Conservation (phyloP, 2,329 filamentous ascomycete species). For the Hirsutella rhossiliensis region DNA sequence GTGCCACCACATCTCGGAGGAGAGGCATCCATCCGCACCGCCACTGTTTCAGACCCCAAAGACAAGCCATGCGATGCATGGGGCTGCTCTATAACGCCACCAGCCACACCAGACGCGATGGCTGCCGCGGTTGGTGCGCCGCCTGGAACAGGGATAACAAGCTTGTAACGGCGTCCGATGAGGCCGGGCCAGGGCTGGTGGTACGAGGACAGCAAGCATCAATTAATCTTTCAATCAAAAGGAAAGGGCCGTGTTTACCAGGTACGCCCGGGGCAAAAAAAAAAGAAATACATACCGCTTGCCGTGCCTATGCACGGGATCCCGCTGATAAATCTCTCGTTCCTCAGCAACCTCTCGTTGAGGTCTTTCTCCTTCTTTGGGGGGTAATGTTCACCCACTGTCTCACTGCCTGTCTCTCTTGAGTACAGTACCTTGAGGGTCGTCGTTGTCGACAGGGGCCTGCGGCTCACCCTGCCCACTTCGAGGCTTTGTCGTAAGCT, state of each 20-base stretch:
- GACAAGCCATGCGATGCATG: neutral
- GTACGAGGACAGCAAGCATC: neutral
- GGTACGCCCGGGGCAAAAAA: too few species aligned
- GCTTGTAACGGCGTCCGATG: neutral
- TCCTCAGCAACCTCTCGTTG: too few species aligned
- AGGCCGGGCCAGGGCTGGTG: neutral
- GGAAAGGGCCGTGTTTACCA: neutral
- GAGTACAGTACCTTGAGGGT: too few species aligned
- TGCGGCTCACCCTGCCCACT: too few species aligned
- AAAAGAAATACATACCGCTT: too few species aligned
- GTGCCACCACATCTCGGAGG: neutral
- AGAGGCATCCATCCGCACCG: slow-evolving; percentile 5
- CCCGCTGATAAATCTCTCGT: too few species aligned
- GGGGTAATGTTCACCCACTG: too few species aligned
- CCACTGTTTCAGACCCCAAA: slow-evolving; percentile 6
- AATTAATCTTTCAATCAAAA: neutral
- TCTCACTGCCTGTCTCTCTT: too few species aligned
- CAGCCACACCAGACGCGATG: neutral
- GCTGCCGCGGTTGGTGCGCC: neutral
- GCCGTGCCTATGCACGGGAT: too few species aligned
- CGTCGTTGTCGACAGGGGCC: too few species aligned
- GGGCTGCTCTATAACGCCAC: neutral
- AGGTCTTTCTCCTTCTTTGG: too few species aligned
- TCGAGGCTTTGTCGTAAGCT: too few species aligned
- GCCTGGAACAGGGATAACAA: neutral